Evolutionary conservation across 352 stramenopile species (phyloP), one percentile per base, ranked within the genome.

Genomic region (Phytophthora lateralis): DNA sequence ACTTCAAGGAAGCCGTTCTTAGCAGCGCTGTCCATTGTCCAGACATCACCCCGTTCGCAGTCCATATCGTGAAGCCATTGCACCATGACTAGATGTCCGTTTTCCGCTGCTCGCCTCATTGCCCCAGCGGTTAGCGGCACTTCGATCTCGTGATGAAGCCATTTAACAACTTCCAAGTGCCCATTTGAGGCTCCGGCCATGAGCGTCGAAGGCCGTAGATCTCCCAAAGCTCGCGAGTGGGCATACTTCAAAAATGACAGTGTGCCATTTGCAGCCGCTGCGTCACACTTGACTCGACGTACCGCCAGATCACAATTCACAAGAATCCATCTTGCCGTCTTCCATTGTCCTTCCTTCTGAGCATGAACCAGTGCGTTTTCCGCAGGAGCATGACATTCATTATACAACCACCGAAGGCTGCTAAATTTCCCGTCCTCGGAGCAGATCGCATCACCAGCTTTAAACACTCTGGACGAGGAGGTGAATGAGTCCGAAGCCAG

Each of bases 401-500:
- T 59, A 15, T 58, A 58, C 9, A 74, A 20, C 61, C 66, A 71
- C 38, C 47, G 34, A 27, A 71, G 14, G 30, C 46, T 6, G 29
- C 20, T 8, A 65, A 45, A 46, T 69, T 62, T 2, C 64, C 59
- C 10, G 46, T 34, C 21, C 64, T 64, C 4, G 45, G 59, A 24
- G 64, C 64, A 26, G 58, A 63, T 21, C 27, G 20, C 47, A 73
- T 61, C 34, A 69, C 64, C 21, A 64, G 24, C 14, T 58, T 62
- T 21, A 71, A 53, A 29, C 63, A 63, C 38, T 71, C 57, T 9
- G 38, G 30, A 12, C 56, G 50, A 63, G 57, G 63, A 46, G 50
- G 48, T 7, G 35, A 47, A 66, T 82, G 52, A 18, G 48, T 39
- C 20, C 73, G 64, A 4, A 89, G 73, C 74, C 75, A 91, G 38